Base-by-base conservation (phyloP, 352 stramenopile genomes). In the Phytopythium vexans region DNA sequence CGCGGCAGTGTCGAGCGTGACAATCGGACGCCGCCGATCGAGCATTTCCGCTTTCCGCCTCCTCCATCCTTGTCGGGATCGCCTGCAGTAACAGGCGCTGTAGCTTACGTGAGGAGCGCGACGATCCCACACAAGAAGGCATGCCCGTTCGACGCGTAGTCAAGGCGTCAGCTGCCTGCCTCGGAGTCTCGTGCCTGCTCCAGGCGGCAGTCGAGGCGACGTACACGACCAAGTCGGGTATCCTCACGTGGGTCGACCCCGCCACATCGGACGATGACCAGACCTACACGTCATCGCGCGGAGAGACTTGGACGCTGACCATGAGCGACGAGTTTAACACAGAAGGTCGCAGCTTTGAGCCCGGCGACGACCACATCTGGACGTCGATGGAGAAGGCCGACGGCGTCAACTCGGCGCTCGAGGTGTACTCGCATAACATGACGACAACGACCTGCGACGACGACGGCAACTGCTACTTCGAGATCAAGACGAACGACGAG, bases 311-410 rank as follows among this genome's bases (percentile, higher is more conserved):
- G 74, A 42, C 86, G 8, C 60, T 93, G 42, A 70, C 88, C 31
- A 88, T 91, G 74, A 92, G 78, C 52, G 82, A 93, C 62, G 74
- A 88, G 56, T 85, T 91, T 51, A 86, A 86, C 59, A 74, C 52
- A 8, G 54, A 83, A 2, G 71, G 69, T 27, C 82, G 95, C 6
- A 85, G 56, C 8, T 98, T 98, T 68, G 49, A 82, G 41, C 83
- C 98, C 41, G 95, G 96, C n/a, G 60, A 85, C 12, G 96, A 99
- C 74, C 91, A 97, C 41, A 67, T 93, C 37, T 99, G 96, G 96
- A 98, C 91, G 35, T 88, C 77, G 31, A 56, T 92, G 40, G 58
- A 90, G 14, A 86, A 83, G 37, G 72, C 82, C 2, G 82, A 92
- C 50, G 80, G 79, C 12, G 78, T 89, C 33, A 90, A 92, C 58